These are phyloP conservation scores for Nothomitra cinnamomea DNA, from an alignment of 2,329 filamentous ascomycete species.

Conservation along the genomic window DNA sequence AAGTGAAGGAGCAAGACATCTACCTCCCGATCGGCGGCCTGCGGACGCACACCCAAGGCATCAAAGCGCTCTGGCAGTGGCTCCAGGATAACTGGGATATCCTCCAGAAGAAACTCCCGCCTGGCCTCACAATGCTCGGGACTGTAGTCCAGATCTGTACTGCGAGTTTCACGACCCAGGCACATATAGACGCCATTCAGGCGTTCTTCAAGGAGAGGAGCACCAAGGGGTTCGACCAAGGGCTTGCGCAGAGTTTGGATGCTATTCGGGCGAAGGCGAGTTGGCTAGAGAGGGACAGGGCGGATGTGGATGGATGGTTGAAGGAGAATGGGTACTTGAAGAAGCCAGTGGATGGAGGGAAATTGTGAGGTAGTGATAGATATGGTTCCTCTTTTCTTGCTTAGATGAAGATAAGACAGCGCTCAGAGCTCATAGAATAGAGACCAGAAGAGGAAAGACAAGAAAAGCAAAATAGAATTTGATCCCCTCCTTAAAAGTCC, in stretches of 20 bases:
- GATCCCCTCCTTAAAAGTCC: no score
- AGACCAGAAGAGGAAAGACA: no score
- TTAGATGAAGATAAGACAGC: no score
- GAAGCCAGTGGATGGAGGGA: background rate
- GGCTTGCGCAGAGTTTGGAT: constrained; percentile 79
- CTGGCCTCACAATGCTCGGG: constrained; percentile 73
- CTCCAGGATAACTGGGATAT: constrained; percentile 79
- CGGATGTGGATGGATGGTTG: constrained; percentile 60
- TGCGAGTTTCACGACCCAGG: constrained; percentile 58
- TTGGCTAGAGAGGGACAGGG: constrained; percentile 60
- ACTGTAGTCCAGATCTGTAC: constrained; percentile 71
- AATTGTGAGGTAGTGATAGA: background rate
- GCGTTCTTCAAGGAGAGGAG: constrained; percentile 68
- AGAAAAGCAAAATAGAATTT: no score
- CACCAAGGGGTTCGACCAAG: constrained; percentile 75
- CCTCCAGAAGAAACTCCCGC: constrained; percentile 63
- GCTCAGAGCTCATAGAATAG: no score
- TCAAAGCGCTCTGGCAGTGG: constrained; percentile 68
- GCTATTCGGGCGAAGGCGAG: constrained; percentile 67
- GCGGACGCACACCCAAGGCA: constrained; percentile 58
- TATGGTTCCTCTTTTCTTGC: no score
- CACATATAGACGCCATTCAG: constrained; percentile 60
- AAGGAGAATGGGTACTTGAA: constrained; percentile 44
- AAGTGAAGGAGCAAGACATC: constrained; percentile 88
- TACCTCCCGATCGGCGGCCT: constrained; percentile 76